phyloP scores from a whole-genome alignment of 139 green algal genomes.

The Prasinococcaceae sp. region DNA sequence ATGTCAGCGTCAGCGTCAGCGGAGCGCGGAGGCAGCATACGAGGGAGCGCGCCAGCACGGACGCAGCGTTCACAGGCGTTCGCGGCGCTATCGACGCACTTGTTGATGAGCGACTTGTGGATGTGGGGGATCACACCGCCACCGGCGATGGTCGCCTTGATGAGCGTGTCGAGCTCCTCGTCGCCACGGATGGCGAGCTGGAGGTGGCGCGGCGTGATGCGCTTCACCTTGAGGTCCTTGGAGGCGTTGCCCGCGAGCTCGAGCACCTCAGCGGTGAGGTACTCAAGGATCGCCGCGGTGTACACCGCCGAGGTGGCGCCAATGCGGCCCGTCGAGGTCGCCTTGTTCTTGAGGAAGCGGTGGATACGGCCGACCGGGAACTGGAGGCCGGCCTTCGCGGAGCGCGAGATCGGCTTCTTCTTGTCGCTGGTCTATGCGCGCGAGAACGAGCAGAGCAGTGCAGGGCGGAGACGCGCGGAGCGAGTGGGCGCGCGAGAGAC shows the following conservation, averaged over 20 bases:
- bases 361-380: slow-evolving; percentile 97
- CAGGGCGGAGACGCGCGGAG: too few species aligned
- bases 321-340: slow-evolving; percentile 86
- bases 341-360: slow-evolving; percentile 86
- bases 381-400: slow-evolving; percentile 67
- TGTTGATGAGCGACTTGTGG: slow-evolving; percentile 73
- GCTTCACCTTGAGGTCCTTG: slow-evolving; percentile 99
- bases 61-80: too few species aligned
- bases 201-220: slow-evolving; percentile 96
- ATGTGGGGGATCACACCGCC: slow-evolving; percentile 99
- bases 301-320: slow-evolving; percentile 96
- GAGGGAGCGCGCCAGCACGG: too few species aligned
- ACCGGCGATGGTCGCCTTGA: slow-evolving; percentile 98
- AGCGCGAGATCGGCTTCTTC: slow-evolving; percentile 64
- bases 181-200: slow-evolving; percentile 98
- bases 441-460: too few species aligned
- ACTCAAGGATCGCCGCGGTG: slow-evolving; percentile 44
- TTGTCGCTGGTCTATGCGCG: slow-evolving; percentile 15
- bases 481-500: too few species aligned
- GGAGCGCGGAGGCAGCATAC: too few species aligned
- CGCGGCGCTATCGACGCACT: too few species aligned
- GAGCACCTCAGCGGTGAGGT: slow-evolving; percentile 90
- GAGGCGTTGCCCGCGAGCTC: slow-evolving; percentile 97
- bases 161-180: slow-evolving; percentile 98
- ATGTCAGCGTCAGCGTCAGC: too few species aligned